Evolutionary conservation across 2,329 filamentous ascomycete species (phyloP).

Genomic region (Chrysoporthe puriensis): DNA sequence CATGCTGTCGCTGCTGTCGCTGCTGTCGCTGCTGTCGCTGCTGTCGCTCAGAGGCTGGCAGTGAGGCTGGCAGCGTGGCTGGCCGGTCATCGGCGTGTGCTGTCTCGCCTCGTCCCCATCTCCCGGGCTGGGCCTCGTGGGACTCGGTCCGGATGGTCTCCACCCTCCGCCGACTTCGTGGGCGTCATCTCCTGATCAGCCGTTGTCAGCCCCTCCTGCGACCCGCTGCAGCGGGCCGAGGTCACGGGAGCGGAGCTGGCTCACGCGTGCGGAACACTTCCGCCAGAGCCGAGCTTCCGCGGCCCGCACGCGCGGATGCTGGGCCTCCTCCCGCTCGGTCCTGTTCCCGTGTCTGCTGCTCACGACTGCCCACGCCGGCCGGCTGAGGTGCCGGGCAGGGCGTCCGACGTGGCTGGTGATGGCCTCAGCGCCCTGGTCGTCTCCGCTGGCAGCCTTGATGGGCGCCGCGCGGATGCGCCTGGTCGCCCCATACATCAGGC

Average conservation of each 20-base stretch:
- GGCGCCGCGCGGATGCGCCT: not conserved
- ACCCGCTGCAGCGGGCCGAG: slow-evolving; percentile 8
- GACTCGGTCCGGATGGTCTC: not conserved
- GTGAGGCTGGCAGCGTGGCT: not conserved
- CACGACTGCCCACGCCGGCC: not conserved
- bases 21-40: not conserved
- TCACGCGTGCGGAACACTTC: slow-evolving; percentile 7
- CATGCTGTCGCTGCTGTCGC: no score
- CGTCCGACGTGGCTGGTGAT: not conserved
- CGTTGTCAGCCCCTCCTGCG: not conserved
- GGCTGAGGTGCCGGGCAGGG: not conserved
- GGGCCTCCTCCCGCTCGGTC: not conserved
- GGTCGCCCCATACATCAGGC: not conserved
- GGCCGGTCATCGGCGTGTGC: no score
- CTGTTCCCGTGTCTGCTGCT: not conserved
- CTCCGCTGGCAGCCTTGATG: not conserved
- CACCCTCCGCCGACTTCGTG: not conserved
- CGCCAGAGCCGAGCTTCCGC: slow-evolving; percentile 4
- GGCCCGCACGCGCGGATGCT: not conserved
- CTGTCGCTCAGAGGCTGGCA: no score
- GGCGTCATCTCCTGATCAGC: not conserved
- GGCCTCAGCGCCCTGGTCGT: not conserved
- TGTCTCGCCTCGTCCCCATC: not conserved
- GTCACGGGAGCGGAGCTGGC: not conserved
- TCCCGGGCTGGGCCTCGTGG: not conserved